Percentiles rank a stretch among this genome's conserved stretches.
phyloP scores from a whole-genome alignment of 176 grass and related monocot genomes.

The Dactylis glomerata region DNA sequence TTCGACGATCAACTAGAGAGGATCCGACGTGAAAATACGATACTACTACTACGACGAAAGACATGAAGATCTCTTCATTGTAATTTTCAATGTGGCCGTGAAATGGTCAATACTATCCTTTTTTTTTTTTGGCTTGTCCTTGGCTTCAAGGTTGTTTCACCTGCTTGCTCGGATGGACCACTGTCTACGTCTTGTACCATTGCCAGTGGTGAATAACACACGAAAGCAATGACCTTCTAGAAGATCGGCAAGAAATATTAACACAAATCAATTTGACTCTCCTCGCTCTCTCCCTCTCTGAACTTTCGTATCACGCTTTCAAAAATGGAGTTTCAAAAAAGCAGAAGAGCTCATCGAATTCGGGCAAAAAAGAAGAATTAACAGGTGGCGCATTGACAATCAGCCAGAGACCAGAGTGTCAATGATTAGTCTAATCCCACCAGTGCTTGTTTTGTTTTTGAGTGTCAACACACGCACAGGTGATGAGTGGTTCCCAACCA shows the following conservation, averaged over 20 bases:
- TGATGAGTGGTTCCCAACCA: constrained; percentile 15
- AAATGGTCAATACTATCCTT: no score
- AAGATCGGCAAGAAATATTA: background rate
- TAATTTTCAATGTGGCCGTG: no score
- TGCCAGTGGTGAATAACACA: background rate
- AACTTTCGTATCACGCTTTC: no score
- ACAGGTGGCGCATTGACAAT: background rate
- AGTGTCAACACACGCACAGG: background rate
- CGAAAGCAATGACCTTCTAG: background rate
- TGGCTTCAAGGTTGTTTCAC: background rate
- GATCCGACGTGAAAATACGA: no score
- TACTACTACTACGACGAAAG: no score
- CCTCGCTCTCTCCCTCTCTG: no score
- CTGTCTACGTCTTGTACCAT: background rate
- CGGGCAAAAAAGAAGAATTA: background rate
- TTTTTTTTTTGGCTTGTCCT: no score
- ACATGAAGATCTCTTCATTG: no score
- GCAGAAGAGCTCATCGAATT: background rate
- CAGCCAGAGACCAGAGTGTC: background rate
- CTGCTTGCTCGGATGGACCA: background rate
- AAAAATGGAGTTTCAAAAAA: no score
- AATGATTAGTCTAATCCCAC: background rate
- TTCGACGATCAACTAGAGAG: no score
- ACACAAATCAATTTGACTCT: background rate
- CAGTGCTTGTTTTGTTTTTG: background rate